Percentiles rank a stretch among this genome's conserved stretches.
These are phyloP conservation scores for Moesziomyces sp. DNA, from an alignment of 1,284 basidiomycete species.

Conservation along the genomic window DNA sequence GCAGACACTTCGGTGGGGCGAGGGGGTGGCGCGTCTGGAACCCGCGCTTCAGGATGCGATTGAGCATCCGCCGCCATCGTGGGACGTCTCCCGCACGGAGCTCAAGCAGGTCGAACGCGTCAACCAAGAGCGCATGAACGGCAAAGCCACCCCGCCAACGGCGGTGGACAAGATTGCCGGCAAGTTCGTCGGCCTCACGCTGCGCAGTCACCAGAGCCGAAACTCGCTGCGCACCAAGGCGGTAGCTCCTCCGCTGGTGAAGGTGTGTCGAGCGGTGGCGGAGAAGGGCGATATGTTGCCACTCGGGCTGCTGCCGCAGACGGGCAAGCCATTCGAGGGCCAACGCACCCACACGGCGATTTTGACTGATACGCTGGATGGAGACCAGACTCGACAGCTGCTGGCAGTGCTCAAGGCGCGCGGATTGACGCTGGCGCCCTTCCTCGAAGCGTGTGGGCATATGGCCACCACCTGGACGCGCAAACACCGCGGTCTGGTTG, in stretches of 20 bases:
- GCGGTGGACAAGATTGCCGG: constrained; percentile 12
- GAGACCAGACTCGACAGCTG: constrained; percentile 5
- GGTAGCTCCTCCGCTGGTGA: constrained; percentile 23
- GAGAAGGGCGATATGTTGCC: constrained; percentile 40
- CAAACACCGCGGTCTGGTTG: constrained; percentile 9
- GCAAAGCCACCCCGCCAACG: constrained; percentile 22
- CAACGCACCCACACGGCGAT: constrained; percentile 10
- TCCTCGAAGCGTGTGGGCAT: constrained; percentile 25
- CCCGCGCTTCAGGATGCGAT: constrained; percentile 30
- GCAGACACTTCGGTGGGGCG: constrained; percentile 5
- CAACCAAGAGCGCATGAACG: constrained; percentile 31
- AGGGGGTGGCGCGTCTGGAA: constrained; percentile 25
- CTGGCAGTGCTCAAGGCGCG: constrained; percentile 9
- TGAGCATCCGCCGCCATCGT: constrained; percentile 6
- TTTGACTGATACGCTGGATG: constrained; percentile 2
- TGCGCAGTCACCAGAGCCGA: constrained; percentile 2
- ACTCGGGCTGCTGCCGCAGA: constrained; percentile 34
- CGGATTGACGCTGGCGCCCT: constrained; percentile 33
- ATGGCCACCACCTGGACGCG: constrained; percentile 37
- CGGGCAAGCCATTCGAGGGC: constrained; percentile 9
- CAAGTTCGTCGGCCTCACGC: constrained; percentile 12
- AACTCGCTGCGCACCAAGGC: constrained; percentile 4
- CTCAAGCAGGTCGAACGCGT: constrained; percentile 12
- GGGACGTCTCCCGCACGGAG: constrained; percentile 14
- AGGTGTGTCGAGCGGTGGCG: constrained; percentile 17